Percentiles rank a stretch among this genome's conserved stretches.
Conservation (phyloP, 805 yeast species). For the Nakazawaea wyomingensis region DNA sequence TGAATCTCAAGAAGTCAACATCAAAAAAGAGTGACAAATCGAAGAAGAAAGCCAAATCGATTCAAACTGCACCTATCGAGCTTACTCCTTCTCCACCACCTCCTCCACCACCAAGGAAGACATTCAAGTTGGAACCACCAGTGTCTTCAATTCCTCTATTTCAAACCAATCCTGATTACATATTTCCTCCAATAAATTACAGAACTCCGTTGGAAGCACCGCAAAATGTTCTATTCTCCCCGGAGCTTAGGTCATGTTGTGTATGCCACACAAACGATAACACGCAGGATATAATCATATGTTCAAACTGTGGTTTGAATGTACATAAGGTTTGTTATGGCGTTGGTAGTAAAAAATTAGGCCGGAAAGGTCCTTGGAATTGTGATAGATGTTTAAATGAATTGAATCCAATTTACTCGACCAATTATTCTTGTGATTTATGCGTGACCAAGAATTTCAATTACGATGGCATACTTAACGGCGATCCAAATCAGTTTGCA, state of each 20-base stretch:
- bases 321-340: conserved; percentile 77
- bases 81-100: not conserved
- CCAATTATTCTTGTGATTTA: conserved; percentile 58
- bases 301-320: conserved; percentile 61
- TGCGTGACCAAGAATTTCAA: conserved; percentile 54
- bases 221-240: conserved; percentile 17
- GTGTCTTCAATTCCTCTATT: not conserved
- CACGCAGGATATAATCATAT: conserved; percentile 39
- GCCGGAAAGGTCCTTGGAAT: conserved; percentile 47
- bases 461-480: conserved; percentile 38
- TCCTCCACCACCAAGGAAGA: conserved; percentile 19
- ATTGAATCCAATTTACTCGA: conserved; percentile 50
- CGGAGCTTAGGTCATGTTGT: conserved; percentile 41
- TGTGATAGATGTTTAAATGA: conserved; percentile 80
- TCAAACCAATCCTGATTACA: conserved; percentile 4
- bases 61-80: no score
- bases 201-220: not conserved
- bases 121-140: conserved; percentile 6
- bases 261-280: conserved; percentile 46
- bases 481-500: conserved; percentile 37
- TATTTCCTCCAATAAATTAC: not conserved
- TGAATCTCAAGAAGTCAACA: conserved; percentile 6
- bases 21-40: conserved; percentile 7
- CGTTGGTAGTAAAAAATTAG: conserved; percentile 18
- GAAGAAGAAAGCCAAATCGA: conserved; percentile 4